A percentile compares a stretch with the other conserved stretches of the same genome.
phyloP scores from a whole-genome alignment of 169 alveolate genomes.

The Plasmodium malariae region DNA sequence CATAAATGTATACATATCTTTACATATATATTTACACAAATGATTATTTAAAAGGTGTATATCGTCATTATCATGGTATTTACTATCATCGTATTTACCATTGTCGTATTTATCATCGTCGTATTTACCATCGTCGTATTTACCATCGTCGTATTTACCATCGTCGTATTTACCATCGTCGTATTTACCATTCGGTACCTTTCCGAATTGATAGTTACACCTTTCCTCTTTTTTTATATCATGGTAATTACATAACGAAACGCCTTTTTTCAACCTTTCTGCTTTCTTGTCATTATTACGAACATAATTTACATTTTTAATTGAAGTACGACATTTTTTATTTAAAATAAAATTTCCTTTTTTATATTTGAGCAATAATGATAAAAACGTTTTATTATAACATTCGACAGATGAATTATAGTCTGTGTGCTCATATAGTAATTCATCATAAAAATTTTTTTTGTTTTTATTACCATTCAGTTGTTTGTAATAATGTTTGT shows the following conservation, averaged over 20 bases:
- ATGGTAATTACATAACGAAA: background rate
- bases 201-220: background rate
- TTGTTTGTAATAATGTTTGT: conserved; percentile 2
- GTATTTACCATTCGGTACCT: too few relatives aligned
- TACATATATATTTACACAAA: background rate
- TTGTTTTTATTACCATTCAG: background rate
- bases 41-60: background rate
- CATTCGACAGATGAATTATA: background rate
- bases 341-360: background rate
- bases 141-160: too few relatives aligned
- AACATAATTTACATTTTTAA: background rate
- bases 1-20: conserved; percentile 26
- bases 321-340: background rate
- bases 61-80: background rate
- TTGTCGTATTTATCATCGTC: background rate
- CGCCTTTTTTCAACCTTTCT: background rate
- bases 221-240: background rate
- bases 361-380: background rate
- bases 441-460: background rate
- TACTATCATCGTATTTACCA: background rate
- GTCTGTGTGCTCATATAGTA: background rate
- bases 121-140: background rate
- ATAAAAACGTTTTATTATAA: background rate
- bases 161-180: too few relatives aligned
- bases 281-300: background rate